Conservation (phyloP, 2,329 filamentous ascomycete species). For the Neofusicoccum parvum region DNA sequence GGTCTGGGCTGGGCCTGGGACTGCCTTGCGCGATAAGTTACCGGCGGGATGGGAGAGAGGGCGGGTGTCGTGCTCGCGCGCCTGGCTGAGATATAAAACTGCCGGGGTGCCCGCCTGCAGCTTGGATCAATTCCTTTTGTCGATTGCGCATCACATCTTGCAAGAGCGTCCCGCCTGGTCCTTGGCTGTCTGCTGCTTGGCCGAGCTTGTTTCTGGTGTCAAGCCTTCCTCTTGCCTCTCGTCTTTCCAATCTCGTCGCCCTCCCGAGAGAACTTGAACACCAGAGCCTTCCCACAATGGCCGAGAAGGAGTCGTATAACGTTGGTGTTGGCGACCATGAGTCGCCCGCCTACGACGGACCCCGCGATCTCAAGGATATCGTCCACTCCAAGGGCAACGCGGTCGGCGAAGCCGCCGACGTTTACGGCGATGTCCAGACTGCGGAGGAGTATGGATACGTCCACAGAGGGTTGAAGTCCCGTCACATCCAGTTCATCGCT, state of each 20-base stretch:
- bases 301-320: constrained; percentile 12
- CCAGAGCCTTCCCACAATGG: not conserved
- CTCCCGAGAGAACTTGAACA: not conserved
- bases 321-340: not conserved
- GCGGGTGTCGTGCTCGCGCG: not conserved
- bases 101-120: not conserved
- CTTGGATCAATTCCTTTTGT: not conserved
- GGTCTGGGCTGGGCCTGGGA: no score
- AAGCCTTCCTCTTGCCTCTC: not conserved
- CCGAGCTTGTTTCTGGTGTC: not conserved
- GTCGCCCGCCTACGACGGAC: not conserved
- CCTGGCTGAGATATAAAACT: constrained; percentile 5
- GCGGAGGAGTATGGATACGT: constrained; percentile 58
- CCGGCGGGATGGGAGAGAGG: not conserved
- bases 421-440: constrained; percentile 55
- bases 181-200: not conserved
- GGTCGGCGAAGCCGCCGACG: constrained; percentile 52
- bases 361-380: constrained; percentile 29
- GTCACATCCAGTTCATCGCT: constrained; percentile 63
- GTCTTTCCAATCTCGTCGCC: not conserved
- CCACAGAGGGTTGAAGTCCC: constrained; percentile 53
- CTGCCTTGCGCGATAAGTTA: not conserved
- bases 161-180: not conserved
- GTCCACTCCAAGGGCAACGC: constrained; percentile 29
- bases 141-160: not conserved